Conservation (phyloP, 345 rosid species). For the Rhizophora apiculata region DNA sequence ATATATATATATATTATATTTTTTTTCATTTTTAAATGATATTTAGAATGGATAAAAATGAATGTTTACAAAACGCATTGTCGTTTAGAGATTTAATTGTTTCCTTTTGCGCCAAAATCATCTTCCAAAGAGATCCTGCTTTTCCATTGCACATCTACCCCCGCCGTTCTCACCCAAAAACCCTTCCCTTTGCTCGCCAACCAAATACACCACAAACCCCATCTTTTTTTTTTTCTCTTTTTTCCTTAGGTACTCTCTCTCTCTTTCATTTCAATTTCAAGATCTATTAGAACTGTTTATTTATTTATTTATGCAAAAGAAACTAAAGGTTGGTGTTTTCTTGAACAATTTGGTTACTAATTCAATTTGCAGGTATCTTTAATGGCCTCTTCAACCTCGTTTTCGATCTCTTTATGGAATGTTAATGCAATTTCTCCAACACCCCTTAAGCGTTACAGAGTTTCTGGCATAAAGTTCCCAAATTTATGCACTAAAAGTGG, state of each 20-base stretch:
- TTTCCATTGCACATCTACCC: not conserved
- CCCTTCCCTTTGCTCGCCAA: conserved; percentile 4
- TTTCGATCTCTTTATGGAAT: conserved; percentile 9
- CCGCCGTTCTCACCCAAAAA: not conserved
- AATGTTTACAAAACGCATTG: too few species aligned
- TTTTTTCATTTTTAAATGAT: too few species aligned
- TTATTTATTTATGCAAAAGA: too few species aligned
- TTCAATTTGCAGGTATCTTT: not conserved
- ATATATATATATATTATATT: too few species aligned
- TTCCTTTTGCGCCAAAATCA: too few species aligned
- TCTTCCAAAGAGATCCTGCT: not conserved
- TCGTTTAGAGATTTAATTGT: too few species aligned
- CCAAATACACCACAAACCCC: not conserved
- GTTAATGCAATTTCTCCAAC: not conserved
- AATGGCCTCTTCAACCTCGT: conserved; percentile 14
- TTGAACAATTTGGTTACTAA: too few species aligned
- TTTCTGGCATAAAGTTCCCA: conserved; percentile 20
- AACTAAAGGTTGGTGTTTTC: too few species aligned
- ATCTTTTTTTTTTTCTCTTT: too few species aligned
- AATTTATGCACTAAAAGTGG: conserved; percentile 13
- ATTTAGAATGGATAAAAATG: too few species aligned
- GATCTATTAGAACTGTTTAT: too few species aligned
- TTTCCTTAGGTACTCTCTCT: not conserved
- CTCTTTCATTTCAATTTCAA: too few species aligned
- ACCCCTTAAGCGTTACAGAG: conserved; percentile 18